A percentile compares a stretch with the other conserved stretches of the same genome.
Conservation (phyloP, 2,329 filamentous ascomycete species). For the Delphinella strobiligena region DNA sequence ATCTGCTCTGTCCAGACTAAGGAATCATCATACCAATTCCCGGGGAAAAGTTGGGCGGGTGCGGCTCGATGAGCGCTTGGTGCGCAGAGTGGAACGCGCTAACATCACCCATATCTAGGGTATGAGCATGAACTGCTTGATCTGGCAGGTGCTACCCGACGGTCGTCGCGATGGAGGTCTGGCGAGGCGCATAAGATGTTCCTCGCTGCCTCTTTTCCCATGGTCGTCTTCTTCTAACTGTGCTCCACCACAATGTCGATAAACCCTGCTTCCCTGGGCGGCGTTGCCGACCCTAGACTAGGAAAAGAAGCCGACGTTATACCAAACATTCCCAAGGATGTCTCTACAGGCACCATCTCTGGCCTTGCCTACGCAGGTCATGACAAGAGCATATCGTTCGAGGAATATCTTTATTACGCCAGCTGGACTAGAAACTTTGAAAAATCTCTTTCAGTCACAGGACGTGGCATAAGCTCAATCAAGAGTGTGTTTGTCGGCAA, state of each 20-base stretch:
- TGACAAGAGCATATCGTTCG: slow-evolving; percentile 21
- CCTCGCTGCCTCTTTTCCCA: neutral
- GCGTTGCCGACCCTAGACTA: neutral
- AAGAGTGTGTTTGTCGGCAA: slow-evolving; percentile 7
- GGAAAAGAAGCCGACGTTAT: neutral
- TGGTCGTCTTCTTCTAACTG: neutral
- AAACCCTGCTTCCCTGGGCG: neutral
- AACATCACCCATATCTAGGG: too few relatives aligned
- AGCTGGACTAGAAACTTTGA: slow-evolving; percentile 24
- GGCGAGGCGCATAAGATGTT: too few relatives aligned
- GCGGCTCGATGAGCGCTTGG: too few relatives aligned
- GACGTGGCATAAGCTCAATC: slow-evolving; percentile 7
- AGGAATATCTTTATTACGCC: slow-evolving; percentile 30
- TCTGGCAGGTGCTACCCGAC: too few relatives aligned
- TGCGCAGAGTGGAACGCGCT: too few relatives aligned
- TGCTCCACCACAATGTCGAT: neutral
- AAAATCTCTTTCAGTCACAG: slow-evolving; percentile 9
- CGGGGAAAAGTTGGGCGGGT: too few relatives aligned
- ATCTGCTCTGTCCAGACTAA: too few relatives aligned
- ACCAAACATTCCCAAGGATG: too few relatives aligned
- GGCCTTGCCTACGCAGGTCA: slow-evolving; percentile 4
- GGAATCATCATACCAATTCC: too few relatives aligned
- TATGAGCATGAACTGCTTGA: too few relatives aligned
- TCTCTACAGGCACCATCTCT: too few relatives aligned
- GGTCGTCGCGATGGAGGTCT: too few relatives aligned